These are phyloP conservation scores for Plasmodium blacklocki DNA, from an alignment of 169 alveolate genomes.

Conservation along the genomic window DNA sequence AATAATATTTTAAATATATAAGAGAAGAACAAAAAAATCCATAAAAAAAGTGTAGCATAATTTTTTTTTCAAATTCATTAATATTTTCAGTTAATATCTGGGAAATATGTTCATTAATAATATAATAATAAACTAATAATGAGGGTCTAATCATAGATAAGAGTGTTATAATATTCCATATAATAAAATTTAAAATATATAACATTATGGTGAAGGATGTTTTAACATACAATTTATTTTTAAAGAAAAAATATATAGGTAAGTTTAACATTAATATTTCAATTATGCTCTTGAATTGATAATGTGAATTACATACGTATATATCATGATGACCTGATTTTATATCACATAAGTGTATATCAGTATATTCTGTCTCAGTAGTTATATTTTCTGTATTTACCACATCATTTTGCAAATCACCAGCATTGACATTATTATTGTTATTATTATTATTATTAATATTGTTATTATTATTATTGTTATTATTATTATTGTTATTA, in stretches of 20 bases:
- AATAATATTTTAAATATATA: constrained; percentile 50
- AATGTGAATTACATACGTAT: constrained; percentile 30
- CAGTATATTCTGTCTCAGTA: not conserved
- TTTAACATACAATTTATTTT: constrained; percentile 39
- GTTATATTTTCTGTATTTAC: not conserved
- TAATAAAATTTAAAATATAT: constrained; percentile 28
- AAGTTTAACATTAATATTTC: constrained; percentile 41
- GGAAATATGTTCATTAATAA: constrained; percentile 44
- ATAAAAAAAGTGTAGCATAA: constrained; percentile 42
- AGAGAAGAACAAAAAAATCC: constrained; percentile 54
- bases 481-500: not conserved
- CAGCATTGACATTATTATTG: not conserved
- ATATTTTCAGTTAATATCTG: constrained; percentile 36
- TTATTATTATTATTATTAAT: not conserved
- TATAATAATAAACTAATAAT: constrained; percentile 33
- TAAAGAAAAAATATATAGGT: constrained; percentile 54
- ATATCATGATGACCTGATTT: not conserved
- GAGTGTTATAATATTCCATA: constrained; percentile 36
- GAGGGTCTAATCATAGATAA: constrained; percentile 46
- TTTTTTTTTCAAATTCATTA: constrained; percentile 28
- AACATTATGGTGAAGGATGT: constrained; percentile 28
- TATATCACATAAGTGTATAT: constrained; percentile 26
- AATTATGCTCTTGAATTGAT: constrained; percentile 26
- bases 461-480: not conserved
- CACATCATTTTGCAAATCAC: not conserved